Evolutionary conservation across 805 yeast species (phyloP).

Genomic region (Metschnikowia matae): DNA sequence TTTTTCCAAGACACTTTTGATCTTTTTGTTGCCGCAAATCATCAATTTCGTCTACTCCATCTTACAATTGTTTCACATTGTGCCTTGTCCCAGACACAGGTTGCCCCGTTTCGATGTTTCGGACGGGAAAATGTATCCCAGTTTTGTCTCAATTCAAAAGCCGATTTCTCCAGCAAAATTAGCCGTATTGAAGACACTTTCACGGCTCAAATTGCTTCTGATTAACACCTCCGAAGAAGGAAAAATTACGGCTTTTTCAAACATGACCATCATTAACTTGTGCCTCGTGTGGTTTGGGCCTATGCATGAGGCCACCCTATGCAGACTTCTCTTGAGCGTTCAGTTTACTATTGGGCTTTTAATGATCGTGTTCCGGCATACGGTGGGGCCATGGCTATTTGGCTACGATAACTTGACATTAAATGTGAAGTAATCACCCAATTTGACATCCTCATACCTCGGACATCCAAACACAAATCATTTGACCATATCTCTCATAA

Average conservation of each 20-base stretch:
- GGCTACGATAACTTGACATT: slow-evolving; percentile 76
- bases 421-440: slow-evolving; percentile 28
- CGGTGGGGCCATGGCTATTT: slow-evolving; percentile 79
- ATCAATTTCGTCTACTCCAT: slow-evolving; percentile 82
- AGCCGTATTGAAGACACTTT: slow-evolving; percentile 43
- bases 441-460: no score
- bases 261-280: slow-evolving; percentile 84
- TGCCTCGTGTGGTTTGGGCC: slow-evolving; percentile 87
- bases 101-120: slow-evolving; percentile 69
- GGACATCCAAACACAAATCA: no score
- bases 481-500: no score
- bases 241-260: slow-evolving; percentile 50
- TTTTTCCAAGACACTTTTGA: slow-evolving; percentile 85
- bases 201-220: slow-evolving; percentile 46
- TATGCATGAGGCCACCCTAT: slow-evolving; percentile 73
- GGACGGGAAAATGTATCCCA: slow-evolving; percentile 72
- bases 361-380: slow-evolving; percentile 72
- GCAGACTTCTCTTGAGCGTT: slow-evolving; percentile 51
- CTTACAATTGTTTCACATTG: slow-evolving; percentile 84
- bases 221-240: slow-evolving; percentile 22
- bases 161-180: slow-evolving; percentile 19
- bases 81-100: slow-evolving; percentile 95
- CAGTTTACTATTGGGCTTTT: slow-evolving; percentile 66
- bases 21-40: slow-evolving; percentile 88
- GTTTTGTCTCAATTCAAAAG: slow-evolving; percentile 33